Evolutionary conservation across 2,329 filamentous ascomycete genomes (phyloP).

Genomic region (Hawksworthiomyces lignivorus): DNA sequence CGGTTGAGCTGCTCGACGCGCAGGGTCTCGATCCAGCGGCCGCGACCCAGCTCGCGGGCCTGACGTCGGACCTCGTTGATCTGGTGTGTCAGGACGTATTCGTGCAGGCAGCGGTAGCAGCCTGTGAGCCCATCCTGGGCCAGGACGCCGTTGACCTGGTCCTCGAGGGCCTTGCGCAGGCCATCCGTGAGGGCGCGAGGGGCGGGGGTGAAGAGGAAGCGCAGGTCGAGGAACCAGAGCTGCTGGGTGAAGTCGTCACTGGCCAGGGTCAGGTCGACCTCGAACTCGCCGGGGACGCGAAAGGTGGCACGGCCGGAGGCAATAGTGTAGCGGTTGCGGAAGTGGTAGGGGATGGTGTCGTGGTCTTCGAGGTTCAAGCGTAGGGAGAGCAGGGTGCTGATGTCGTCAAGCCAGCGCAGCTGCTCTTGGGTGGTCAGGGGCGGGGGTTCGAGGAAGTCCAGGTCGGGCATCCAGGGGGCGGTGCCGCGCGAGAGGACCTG

Average conservation of each 20-base stretch:
- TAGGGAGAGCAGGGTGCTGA: constrained; percentile 77
- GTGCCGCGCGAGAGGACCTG: constrained; percentile 75
- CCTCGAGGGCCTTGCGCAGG: constrained; percentile 60
- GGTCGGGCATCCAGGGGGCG: constrained; percentile 71
- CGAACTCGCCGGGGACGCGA: constrained; percentile 73
- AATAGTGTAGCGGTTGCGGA: constrained; percentile 65
- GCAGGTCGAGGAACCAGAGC: constrained; percentile 90
- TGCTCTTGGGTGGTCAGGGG: constrained; percentile 64
- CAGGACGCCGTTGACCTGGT: constrained; percentile 63
- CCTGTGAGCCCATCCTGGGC: constrained; percentile 63
- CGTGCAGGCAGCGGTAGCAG: constrained; percentile 82
- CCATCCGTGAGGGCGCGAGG: constrained; percentile 52
- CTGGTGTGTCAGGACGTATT: constrained; percentile 83
- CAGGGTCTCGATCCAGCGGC: constrained; percentile 70
- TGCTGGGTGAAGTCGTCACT: constrained; percentile 76
- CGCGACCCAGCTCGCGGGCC: constrained; percentile 59
- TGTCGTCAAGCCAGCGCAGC: constrained; percentile 65
- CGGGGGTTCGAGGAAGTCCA: constrained; percentile 70
- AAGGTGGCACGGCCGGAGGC: constrained; percentile 87
- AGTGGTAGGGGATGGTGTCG: constrained; percentile 64
- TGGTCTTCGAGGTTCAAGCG: constrained; percentile 80
- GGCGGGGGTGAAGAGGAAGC: constrained; percentile 71
- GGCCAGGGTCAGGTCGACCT: constrained; percentile 85
- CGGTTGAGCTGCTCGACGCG: constrained; percentile 74
- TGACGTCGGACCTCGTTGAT: constrained; percentile 75